A percentile compares a stretch with the other conserved stretches of the same genome.
phyloP scores from a whole-genome alignment of 441 rosid species.

The Populus trichocarpa region DNA sequence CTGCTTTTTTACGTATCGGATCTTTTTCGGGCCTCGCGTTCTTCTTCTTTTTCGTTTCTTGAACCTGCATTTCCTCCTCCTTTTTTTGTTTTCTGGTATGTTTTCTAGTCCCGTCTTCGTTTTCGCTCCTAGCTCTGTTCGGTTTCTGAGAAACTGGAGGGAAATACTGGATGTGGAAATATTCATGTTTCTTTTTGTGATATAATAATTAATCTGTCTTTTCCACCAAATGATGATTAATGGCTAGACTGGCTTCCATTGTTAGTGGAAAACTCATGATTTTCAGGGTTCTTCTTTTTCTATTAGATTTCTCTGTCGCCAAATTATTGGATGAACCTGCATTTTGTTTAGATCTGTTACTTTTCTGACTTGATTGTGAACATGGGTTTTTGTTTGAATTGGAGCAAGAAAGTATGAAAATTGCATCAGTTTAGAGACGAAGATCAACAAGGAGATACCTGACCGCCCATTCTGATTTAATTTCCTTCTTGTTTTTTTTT shows the following conservation, averaged over 20 bases:
- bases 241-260: not conserved
- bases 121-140: not conserved
- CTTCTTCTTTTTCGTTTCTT: not conserved
- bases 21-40: slow-evolving; percentile 28
- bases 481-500: not conserved
- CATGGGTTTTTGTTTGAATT: not conserved
- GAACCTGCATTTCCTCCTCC: slow-evolving; percentile 24
- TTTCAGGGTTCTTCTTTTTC: not conserved
- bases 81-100: not conserved
- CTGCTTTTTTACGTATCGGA: slow-evolving; percentile 11
- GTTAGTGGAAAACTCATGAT: not conserved
- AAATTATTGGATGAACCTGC: not conserved
- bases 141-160: slow-evolving; percentile 3
- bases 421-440: not conserved
- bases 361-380: slow-evolving; percentile 7
- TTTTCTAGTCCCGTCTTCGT: not conserved
- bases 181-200: not conserved
- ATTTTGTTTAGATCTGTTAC: slow-evolving; percentile 25
- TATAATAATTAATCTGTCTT: not conserved
- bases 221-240: not conserved
- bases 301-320: not conserved
- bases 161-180: not conserved
- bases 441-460: not conserved
- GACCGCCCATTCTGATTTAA: not conserved
- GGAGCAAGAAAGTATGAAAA: not conserved